These are phyloP conservation scores for Coemansia sp. DNA, from an alignment of 192 early-diverging fungal species.

Conservation along the genomic window DNA sequence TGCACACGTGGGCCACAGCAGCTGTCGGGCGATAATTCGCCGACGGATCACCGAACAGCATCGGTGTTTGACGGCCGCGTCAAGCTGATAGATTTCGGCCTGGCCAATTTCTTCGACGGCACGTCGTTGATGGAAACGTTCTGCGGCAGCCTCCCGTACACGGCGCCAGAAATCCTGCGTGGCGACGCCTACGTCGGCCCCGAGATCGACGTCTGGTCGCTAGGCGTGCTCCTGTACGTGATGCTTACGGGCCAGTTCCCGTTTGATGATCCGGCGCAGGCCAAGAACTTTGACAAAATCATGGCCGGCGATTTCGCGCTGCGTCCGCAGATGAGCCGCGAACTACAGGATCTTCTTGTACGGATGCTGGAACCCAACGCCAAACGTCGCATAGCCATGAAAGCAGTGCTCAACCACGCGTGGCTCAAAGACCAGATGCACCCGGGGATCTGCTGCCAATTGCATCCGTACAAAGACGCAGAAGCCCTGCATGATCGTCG, in stretches of 20 bases:
- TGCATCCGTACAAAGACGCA: slow-evolving; percentile 11
- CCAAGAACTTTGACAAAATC: slow-evolving; percentile 59
- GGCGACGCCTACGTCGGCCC: slow-evolving; percentile 90
- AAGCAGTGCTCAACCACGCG: slow-evolving; percentile 27
- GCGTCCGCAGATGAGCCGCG: slow-evolving; percentile 30
- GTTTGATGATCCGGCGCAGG: slow-evolving; percentile 57
- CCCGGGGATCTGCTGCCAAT: slow-evolving; percentile 23
- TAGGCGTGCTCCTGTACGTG: slow-evolving; percentile 89
- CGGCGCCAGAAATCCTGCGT: slow-evolving; percentile 87
- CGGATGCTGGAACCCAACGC: slow-evolving; percentile 51
- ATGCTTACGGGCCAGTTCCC: slow-evolving; percentile 73
- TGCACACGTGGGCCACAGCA: slow-evolving; percentile 5
- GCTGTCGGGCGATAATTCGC: not conserved
- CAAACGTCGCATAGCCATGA: slow-evolving; percentile 35
- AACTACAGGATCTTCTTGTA: slow-evolving; percentile 44
- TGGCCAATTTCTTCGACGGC: slow-evolving; percentile 78
- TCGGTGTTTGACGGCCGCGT: slow-evolving; percentile 57
- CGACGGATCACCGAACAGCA: slow-evolving; percentile 6
- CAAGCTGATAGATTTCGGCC: slow-evolving; percentile 91
- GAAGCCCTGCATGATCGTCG: slow-evolving; percentile 26
- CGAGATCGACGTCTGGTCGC: slow-evolving; percentile 94
- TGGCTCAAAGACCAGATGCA: slow-evolving; percentile 23
- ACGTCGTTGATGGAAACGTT: slow-evolving; percentile 73
- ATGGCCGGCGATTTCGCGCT: slow-evolving; percentile 56
- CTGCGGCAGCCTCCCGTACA: slow-evolving; percentile 92